phyloP scores from a whole-genome alignment of 768 basidiomycete species.

The Phallus indusiatus region DNA sequence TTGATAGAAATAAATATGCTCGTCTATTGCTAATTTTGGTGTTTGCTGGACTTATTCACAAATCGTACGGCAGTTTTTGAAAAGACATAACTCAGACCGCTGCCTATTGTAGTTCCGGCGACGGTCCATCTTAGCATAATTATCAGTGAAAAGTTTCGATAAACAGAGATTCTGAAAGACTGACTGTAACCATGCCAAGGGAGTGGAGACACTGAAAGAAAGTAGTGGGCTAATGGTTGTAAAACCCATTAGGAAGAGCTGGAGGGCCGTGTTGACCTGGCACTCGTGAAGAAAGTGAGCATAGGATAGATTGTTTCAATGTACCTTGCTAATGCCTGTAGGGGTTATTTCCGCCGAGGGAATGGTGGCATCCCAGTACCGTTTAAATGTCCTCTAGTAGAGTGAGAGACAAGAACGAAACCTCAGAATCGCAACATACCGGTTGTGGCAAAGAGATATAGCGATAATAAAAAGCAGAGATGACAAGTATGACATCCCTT shows the following conservation, averaged over 20 bases:
- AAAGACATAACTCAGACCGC: slow-evolving; percentile 75
- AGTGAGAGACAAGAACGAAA: background rate
- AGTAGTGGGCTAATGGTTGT: slow-evolving; percentile 81
- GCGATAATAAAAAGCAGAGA: slow-evolving; percentile 89
- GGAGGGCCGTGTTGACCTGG: slow-evolving; percentile 87
- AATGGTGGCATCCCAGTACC: slow-evolving; percentile 95
- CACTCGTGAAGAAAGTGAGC: background rate
- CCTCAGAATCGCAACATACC: slow-evolving; percentile 35
- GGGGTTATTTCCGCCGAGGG: slow-evolving; percentile 93
- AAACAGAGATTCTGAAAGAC: slow-evolving; percentile 22
- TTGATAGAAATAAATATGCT: background rate
- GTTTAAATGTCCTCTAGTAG: slow-evolving; percentile 72
- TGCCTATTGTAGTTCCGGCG: slow-evolving; percentile 86
- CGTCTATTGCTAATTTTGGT: background rate
- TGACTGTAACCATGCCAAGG: slow-evolving; percentile 67
- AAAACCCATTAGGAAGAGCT: slow-evolving; percentile 82
- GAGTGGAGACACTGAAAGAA: slow-evolving; percentile 42
- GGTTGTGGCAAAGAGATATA: slow-evolving; percentile 84
- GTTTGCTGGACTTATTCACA: slow-evolving; percentile 19
- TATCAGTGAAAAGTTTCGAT: background rate
- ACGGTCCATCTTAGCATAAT: slow-evolving; percentile 59
- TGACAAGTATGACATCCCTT: slow-evolving; percentile 73
- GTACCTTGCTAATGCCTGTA: slow-evolving; percentile 86
- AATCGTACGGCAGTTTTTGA: slow-evolving; percentile 66
- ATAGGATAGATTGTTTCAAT: background rate